phyloP scores from a whole-genome alignment of 2,329 filamentous ascomycete genomes.

The Bipolaris gigantea region DNA sequence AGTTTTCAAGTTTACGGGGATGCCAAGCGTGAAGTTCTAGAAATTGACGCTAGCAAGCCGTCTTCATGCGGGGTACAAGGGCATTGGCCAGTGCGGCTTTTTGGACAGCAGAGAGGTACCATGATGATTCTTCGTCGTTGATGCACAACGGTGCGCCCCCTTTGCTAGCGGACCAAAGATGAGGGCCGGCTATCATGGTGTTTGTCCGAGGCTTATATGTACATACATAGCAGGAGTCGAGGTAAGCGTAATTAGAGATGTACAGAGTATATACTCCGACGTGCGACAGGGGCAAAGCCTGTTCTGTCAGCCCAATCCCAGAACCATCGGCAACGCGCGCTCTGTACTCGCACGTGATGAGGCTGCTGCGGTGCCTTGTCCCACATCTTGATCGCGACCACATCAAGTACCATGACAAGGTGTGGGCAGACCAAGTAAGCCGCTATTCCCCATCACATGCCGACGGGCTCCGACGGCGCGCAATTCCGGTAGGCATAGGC shows the following conservation, averaged over 20 bases:
- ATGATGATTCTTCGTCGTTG: not conserved
- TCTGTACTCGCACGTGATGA: no score
- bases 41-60: not conserved
- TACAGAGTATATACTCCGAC: no score
- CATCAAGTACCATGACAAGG: not conserved
- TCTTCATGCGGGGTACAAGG: slow-evolving; percentile 2
- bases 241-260: not conserved
- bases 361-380: not conserved
- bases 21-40: not conserved
- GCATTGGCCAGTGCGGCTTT: not conserved
- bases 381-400: not conserved
- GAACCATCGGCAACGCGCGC: no score
- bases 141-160: not conserved
- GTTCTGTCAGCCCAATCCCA: not conserved
- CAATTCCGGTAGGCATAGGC: slow-evolving; percentile 8
- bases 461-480: slow-evolving; percentile 7
- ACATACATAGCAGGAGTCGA: no score
- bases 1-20: not conserved
- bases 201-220: not conserved
- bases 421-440: not conserved
- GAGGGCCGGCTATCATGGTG: not conserved
- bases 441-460: slow-evolving; percentile 1
- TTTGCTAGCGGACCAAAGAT: not conserved
- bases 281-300: not conserved
- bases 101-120: not conserved